A percentile compares a stretch with the other conserved stretches of the same genome.
Evolutionary conservation across 2,329 filamentous ascomycete species (phyloP).

Genomic region (Cladobotryum mycophilum): DNA sequence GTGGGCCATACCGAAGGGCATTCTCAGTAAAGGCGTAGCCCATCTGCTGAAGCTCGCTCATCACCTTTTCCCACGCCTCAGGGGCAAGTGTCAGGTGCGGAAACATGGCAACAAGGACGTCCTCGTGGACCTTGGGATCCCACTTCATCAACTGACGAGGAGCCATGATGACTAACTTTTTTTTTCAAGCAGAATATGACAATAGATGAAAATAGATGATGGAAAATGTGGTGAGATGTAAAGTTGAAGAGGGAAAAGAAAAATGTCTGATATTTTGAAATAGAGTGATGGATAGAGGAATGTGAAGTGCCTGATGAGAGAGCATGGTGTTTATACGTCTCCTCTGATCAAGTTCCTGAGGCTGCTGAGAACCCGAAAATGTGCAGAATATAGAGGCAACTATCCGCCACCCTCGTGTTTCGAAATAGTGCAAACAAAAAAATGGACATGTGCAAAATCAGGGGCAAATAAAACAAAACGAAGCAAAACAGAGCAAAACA

Average conservation of each 20-base stretch:
- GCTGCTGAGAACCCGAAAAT: too few species aligned
- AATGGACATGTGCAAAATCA: neutral
- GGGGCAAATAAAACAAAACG: neutral
- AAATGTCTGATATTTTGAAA: neutral
- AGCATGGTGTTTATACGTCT: neutral
- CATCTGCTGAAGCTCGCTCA: slow-evolving; percentile 29
- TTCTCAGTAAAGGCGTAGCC: slow-evolving; percentile 36
- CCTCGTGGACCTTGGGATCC: slow-evolving; percentile 36
- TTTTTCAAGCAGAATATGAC: too few species aligned
- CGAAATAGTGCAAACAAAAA: too few species aligned
- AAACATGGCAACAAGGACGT: slow-evolving; percentile 38
- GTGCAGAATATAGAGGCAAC: too few species aligned
- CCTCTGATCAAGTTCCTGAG: too few species aligned
- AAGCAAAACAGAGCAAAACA: neutral
- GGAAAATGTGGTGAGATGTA: neutral
- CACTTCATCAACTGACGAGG: slow-evolving; percentile 32
- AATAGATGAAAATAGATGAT: neutral
- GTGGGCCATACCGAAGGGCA: slow-evolving; percentile 33
- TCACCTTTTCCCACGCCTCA: slow-evolving; percentile 29
- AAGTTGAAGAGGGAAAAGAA: neutral
- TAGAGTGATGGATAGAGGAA: neutral
- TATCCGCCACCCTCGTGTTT: too few species aligned
- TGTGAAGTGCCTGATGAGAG: neutral
- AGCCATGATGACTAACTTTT: slow-evolving; percentile 17
- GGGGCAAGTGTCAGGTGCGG: slow-evolving; percentile 28